phyloP scores from a whole-genome alignment of 805 yeast species.

The Starmera dryadoides region DNA sequence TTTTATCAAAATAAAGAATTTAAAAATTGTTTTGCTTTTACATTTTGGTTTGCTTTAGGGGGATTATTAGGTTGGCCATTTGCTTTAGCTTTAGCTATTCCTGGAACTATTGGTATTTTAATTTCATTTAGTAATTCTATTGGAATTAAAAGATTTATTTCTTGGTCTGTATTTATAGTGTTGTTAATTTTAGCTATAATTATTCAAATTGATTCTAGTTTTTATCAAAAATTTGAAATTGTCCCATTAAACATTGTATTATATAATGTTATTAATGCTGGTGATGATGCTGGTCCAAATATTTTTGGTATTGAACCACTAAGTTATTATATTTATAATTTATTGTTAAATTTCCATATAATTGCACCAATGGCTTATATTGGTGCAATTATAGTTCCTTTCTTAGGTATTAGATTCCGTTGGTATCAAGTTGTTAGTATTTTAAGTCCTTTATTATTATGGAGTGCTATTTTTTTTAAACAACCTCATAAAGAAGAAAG shows the following conservation, averaged over 20 bases:
- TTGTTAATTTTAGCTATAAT: slow-evolving; percentile 21
- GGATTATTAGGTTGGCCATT: slow-evolving; percentile 93
- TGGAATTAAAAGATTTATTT: slow-evolving; percentile 12
- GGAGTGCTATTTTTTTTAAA: slow-evolving; percentile 57
- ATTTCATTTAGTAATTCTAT: slow-evolving; percentile 12
- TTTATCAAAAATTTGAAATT: slow-evolving; percentile 52
- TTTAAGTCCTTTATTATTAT: slow-evolving; percentile 48
- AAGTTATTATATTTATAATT: slow-evolving; percentile 60
- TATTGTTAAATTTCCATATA: slow-evolving; percentile 68
- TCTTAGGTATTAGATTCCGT: slow-evolving; percentile 17
- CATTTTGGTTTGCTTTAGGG: slow-evolving; percentile 48
- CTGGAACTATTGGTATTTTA: slow-evolving; percentile 34
- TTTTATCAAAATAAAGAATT: slow-evolving; percentile 19
- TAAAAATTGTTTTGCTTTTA: slow-evolving; percentile 21
- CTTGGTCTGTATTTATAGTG: slow-evolving; percentile 17
- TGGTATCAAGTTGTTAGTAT: slow-evolving; percentile 19
- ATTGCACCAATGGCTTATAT: slow-evolving; percentile 34
- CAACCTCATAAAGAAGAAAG: slow-evolving; percentile 95
- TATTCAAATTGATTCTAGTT: slow-evolving; percentile 46
- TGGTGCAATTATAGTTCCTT: slow-evolving; percentile 28
- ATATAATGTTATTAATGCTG: slow-evolving; percentile 70
- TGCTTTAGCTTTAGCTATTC: slow-evolving; percentile 54
- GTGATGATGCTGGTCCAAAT: slow-evolving; percentile 70
- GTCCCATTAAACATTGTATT: slow-evolving; percentile 79
- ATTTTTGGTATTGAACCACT: slow-evolving; percentile 86